These are phyloP conservation scores for Wickerhamiella spandovensis DNA, from an alignment of 805 yeast genomes.

Conservation along the genomic window DNA sequence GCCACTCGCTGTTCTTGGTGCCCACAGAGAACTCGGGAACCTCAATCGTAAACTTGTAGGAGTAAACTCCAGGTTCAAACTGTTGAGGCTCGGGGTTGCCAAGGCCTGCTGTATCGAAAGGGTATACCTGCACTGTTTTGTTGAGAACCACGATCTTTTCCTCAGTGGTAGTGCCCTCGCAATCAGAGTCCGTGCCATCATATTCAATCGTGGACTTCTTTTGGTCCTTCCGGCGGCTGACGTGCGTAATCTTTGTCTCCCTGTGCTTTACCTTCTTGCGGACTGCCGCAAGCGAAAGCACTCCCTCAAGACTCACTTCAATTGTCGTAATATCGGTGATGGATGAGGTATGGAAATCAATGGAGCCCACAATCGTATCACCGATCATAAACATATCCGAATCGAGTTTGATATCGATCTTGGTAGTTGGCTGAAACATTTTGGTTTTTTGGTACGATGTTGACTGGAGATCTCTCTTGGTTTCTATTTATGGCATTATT, in stretches of 20 bases:
- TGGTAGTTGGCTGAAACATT: not conserved
- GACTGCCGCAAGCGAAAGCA: not conserved
- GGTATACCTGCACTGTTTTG: not conserved
- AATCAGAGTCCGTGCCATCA: not conserved
- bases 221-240: not conserved
- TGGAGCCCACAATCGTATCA: not conserved
- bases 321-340: not conserved
- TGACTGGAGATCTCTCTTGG: too few relatives aligned
- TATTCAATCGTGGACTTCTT: not conserved
- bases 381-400: not conserved
- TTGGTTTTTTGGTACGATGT: too few relatives aligned
- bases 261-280: not conserved
- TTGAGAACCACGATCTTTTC: not conserved
- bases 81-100: not conserved
- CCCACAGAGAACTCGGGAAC: not conserved
- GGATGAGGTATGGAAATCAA: not conserved
- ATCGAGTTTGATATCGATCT: not conserved
- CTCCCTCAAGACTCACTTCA: not conserved
- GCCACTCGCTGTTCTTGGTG: not conserved
- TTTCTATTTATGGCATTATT: too few relatives aligned
- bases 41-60: not conserved
- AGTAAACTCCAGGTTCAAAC: not conserved
- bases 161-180: not conserved
- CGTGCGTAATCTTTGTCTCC: not conserved
- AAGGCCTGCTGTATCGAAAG: not conserved